Evolutionary conservation across 495 filamentous ascomycete genomes (phyloP).

Genomic region (Penicillium alfredii): DNA sequence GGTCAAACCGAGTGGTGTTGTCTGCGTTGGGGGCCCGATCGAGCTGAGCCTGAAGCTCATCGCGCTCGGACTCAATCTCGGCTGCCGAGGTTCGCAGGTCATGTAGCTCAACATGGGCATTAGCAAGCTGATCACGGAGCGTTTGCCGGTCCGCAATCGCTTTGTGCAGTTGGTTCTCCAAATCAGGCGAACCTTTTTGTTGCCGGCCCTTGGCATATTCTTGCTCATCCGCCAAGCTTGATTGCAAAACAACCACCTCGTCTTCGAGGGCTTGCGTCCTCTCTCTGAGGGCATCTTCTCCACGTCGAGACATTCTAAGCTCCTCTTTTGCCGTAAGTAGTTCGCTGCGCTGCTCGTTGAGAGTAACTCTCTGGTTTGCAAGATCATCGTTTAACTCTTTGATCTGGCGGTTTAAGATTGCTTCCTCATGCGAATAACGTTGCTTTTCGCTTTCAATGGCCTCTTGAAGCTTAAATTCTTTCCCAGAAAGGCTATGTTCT

Average conservation of each 20-base stretch:
- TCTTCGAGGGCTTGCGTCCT: slow-evolving; percentile 73
- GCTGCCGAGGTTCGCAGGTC: slow-evolving; percentile 46
- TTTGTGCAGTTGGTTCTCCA: slow-evolving; percentile 43
- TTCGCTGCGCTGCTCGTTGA: slow-evolving; percentile 53
- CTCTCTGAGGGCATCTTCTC: slow-evolving; percentile 56
- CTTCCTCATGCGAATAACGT: slow-evolving; percentile 51
- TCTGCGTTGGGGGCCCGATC: slow-evolving; percentile 43
- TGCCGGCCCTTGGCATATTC: slow-evolving; percentile 56
- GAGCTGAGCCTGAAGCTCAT: slow-evolving; percentile 56
- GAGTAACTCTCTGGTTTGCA: slow-evolving; percentile 43
- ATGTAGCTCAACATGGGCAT: slow-evolving; percentile 55
- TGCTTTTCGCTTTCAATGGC: slow-evolving; percentile 54
- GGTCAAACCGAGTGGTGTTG: slow-evolving; percentile 52
- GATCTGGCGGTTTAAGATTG: slow-evolving; percentile 49
- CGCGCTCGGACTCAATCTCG: slow-evolving; percentile 56
- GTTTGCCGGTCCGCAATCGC: slow-evolving; percentile 52
- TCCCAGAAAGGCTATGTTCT: slow-evolving; percentile 59
- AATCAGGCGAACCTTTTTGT: slow-evolving; percentile 37
- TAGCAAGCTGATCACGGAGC: slow-evolving; percentile 57
- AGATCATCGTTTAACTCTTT: slow-evolving; percentile 54
- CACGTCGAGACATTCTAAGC: slow-evolving; percentile 58
- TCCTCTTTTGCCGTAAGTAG: slow-evolving; percentile 60
- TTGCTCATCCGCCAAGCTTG: slow-evolving; percentile 67
- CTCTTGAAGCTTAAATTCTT: slow-evolving; percentile 60
- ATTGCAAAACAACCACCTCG: slow-evolving; percentile 71